Conservation (phyloP, 2,329 filamentous ascomycete species). For the Massarina eburnea region DNA sequence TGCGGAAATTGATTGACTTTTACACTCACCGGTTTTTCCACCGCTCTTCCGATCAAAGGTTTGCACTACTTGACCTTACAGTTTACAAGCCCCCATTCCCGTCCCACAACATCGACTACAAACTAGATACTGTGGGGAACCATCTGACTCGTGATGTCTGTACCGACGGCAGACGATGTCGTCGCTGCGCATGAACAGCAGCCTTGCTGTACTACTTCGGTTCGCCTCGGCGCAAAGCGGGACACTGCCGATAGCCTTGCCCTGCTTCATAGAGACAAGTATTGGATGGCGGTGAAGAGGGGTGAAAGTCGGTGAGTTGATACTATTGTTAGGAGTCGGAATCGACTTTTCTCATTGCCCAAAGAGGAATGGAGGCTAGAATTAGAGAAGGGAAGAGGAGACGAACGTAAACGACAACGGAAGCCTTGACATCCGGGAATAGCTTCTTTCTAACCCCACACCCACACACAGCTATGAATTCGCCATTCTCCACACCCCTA, state of each 20-base stretch:
- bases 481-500: background rate
- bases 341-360: too few species aligned
- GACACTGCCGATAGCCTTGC: background rate
- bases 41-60: background rate
- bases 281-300: conserved; percentile 14
- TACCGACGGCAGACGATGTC: background rate
- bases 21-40: background rate
- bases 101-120: background rate
- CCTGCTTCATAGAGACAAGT: background rate
- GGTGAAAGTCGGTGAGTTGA: conserved; percentile 15
- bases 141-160: background rate
- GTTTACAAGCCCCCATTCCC: background rate
- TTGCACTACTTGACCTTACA: background rate
- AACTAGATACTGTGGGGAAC: conserved; percentile 2
- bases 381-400: too few species aligned
- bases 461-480: too few species aligned
- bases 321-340: conserved; percentile 12
- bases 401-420: too few species aligned
- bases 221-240: background rate
- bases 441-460: too few species aligned
- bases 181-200: background rate
- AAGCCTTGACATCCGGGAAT: too few species aligned
- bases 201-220: conserved; percentile 5
- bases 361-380: too few species aligned
- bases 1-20: background rate